Percentiles rank a stretch among this genome's conserved stretches.
phyloP scores from a whole-genome alignment of 2,329 filamentous ascomycete genomes.

The Emergomyces pasteurianus region DNA sequence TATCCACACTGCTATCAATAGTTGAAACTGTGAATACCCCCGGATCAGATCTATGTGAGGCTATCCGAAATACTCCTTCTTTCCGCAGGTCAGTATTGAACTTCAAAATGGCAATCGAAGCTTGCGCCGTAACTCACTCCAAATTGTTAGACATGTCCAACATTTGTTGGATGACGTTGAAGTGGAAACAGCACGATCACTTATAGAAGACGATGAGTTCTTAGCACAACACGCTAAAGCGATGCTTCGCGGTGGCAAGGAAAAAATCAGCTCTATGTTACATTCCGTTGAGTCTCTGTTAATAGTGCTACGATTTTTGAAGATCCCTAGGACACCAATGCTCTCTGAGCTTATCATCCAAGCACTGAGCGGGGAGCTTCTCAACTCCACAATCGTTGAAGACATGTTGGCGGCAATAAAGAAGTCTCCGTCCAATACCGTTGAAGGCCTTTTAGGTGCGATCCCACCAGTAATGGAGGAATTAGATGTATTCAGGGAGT shows the following conservation, averaged over 20 bases:
- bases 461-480: constrained; percentile 24
- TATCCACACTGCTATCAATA: constrained; percentile 39
- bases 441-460: constrained; percentile 30
- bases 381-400: constrained; percentile 38
- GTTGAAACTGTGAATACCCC: constrained; percentile 16
- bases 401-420: constrained; percentile 42
- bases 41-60: constrained; percentile 38
- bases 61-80: constrained; percentile 45
- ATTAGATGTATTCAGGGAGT: constrained; percentile 21
- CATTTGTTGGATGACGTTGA: constrained; percentile 28
- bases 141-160: constrained; percentile 27
- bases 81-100: constrained; percentile 34
- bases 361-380: constrained; percentile 41
- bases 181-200: constrained; percentile 24
- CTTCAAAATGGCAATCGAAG: not conserved
- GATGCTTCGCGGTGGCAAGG: constrained; percentile 29
- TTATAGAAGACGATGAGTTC: constrained; percentile 40
- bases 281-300: constrained; percentile 20
- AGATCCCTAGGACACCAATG: constrained; percentile 19
- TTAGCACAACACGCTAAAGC: constrained; percentile 33
- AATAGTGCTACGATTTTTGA: constrained; percentile 18
- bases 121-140: not conserved
- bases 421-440: constrained; percentile 40
- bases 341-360: constrained; percentile 27
- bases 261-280: constrained; percentile 28